These are phyloP conservation scores for Mercurialis annua DNA, from an alignment of 345 rosid genomes.

Conservation along the genomic window DNA sequence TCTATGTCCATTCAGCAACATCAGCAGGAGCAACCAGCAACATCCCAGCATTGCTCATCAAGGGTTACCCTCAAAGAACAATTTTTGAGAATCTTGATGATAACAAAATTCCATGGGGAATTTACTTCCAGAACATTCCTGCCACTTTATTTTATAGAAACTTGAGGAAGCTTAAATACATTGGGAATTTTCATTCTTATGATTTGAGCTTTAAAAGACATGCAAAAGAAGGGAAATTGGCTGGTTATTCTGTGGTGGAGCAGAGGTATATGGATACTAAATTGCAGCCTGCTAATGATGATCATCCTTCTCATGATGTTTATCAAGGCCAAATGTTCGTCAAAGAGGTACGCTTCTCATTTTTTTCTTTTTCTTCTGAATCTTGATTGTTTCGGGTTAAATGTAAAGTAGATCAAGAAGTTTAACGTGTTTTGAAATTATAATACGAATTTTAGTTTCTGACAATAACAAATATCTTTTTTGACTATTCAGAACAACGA, in stretches of 20 bases:
- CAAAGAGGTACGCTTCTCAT: constrained; percentile 46
- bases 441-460: no score
- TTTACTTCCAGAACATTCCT: constrained; percentile 86
- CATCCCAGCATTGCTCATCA: constrained; percentile 42
- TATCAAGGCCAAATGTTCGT: constrained; percentile 75
- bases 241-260: constrained; percentile 68
- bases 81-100: constrained; percentile 67
- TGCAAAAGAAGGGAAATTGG: constrained; percentile 64
- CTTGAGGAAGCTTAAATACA: constrained; percentile 69
- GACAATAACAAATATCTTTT: no score
- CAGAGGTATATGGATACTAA: constrained; percentile 73
- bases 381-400: no score
- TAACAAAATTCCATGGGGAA: constrained; percentile 55
- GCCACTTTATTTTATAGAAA: constrained; percentile 66
- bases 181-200: constrained; percentile 46
- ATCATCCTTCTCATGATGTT: constrained; percentile 94
- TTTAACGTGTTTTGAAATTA: no score
- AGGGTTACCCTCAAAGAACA: constrained; percentile 79
- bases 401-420: no score
- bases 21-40: constrained; percentile 92
- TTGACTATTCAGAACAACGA: no score
- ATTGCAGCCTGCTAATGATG: constrained; percentile 59
- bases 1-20: constrained; percentile 72
- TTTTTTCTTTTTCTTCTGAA: neutral
- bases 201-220: constrained; percentile 41